Conservation (phyloP, 2,329 filamentous ascomycete genomes). For the Xylaria digitata region DNA sequence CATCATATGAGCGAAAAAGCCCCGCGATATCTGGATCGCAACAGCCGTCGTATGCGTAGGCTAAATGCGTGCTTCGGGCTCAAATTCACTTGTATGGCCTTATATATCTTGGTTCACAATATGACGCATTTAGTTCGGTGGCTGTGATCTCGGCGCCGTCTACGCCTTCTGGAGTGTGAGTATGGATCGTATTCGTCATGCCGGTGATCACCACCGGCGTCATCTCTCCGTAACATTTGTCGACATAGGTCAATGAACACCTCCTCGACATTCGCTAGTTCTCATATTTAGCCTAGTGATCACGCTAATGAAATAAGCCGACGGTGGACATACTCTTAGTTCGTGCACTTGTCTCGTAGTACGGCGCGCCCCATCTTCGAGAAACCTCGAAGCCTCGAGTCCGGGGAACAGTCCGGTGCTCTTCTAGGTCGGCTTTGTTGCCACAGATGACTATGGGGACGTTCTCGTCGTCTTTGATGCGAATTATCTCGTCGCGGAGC, state of each 20-base stretch:
- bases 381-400: conserved; percentile 85
- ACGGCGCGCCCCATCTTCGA: conserved; percentile 89
- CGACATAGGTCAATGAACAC: conserved; percentile 87
- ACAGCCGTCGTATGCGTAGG: neutral
- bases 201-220: conserved; percentile 56
- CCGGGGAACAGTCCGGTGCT: conserved; percentile 81
- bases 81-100: neutral
- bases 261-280: conserved; percentile 83
- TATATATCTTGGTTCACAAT: conserved; percentile 50
- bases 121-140: conserved; percentile 58
- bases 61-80: neutral
- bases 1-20: conserved; percentile 3
- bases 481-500: conserved; percentile 87
- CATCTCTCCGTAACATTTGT: conserved; percentile 82
- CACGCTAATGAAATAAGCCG: neutral
- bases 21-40: neutral
- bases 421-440: conserved; percentile 91
- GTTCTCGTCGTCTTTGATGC: conserved; percentile 88
- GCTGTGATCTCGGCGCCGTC: conserved; percentile 48
- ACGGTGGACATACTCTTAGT: conserved; percentile 67
- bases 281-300: conserved; percentile 18
- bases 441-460: conserved; percentile 91
- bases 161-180: conserved; percentile 50
- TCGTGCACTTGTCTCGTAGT: conserved; percentile 89
- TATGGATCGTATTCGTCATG: conserved; percentile 56